Base-by-base conservation (phyloP, 345 rosid genomes). In the Eutrema yunnanense region DNA sequence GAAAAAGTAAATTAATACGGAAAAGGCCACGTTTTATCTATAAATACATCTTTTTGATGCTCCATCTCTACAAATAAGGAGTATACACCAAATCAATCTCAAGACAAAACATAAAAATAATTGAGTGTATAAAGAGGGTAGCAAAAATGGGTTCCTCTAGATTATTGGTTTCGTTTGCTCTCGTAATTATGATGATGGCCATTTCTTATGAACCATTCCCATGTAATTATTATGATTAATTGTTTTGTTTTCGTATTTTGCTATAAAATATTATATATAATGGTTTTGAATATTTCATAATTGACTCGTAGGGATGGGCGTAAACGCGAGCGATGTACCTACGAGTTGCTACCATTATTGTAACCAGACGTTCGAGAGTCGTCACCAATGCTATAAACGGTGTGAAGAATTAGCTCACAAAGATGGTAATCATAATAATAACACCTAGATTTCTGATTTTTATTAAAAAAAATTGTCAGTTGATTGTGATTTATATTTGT, bases 251-350 rank as follows among this genome's bases (percentile, higher is more conserved):
- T 41, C 7, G 6, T 40, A 41, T 67, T 53, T 67, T 67, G 13
- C 48, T 36, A 8, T 10, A 6, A 11, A 11, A 43, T 42, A 2
- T 46, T 47, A 47, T 53, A 11, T 9, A 16, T 10, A 16, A 67
- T 32, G 27, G 33, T 33, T 48, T 3, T 16, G 16, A 43, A 11
- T 32, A 43, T 32, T 13, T 32, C 52, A 16, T 30, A 10, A 42
- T 55, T 67, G 61, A 9, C 11, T 32, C 54, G 63, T 44, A 68
- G 73, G 73, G 33, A 46, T 43, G 43, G 34, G 64, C 13, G 54
- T 10, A 11, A 68, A 43, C 54, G 73, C 73, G 26, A 67, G 42
- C 19, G 52, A 53, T 67, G 72, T 30, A 42, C 62, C 43, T 26
- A 55, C 13, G 22, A 43, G 13, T 10, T 67, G 62, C 63, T 7